phyloP scores from a whole-genome alignment of 805 yeast genomes.

The Hanseniaspora thailandica region DNA sequence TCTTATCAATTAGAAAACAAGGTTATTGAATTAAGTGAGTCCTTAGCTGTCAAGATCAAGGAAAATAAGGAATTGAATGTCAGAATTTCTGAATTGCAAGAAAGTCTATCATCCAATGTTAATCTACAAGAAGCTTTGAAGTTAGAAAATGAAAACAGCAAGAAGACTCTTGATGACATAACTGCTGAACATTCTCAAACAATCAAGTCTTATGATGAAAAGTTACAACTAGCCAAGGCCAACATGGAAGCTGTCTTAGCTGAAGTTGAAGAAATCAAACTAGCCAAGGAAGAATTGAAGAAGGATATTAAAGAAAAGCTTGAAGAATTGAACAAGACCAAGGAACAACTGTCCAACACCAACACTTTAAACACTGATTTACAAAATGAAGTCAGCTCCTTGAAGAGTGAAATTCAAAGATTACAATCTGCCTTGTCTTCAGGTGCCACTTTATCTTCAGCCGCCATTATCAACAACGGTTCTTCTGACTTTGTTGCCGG shows the following conservation, averaged over 20 bases:
- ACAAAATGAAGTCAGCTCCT: slow-evolving; percentile 42
- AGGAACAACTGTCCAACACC: slow-evolving; percentile 44
- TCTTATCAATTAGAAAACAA: slow-evolving; percentile 90
- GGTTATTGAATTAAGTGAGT: slow-evolving; percentile 89
- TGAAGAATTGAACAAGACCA: slow-evolving; percentile 50
- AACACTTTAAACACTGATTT: slow-evolving; percentile 56
- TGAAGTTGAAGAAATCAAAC: slow-evolving; percentile 48
- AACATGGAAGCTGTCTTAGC: slow-evolving; percentile 48
- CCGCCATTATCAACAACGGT: slow-evolving; percentile 27
- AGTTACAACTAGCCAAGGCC: slow-evolving; percentile 42
- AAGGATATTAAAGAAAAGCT: slow-evolving; percentile 51
- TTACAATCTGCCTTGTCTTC: slow-evolving; percentile 29
- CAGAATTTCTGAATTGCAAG: slow-evolving; percentile 45
- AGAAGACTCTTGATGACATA: slow-evolving; percentile 35
- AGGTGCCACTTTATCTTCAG: slow-evolving; percentile 22
- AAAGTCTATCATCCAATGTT: slow-evolving; percentile 42
- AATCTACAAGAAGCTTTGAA: slow-evolving; percentile 43
- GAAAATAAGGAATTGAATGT: slow-evolving; percentile 64
- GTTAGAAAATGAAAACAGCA: slow-evolving; percentile 43
- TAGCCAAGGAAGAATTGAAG: slow-evolving; percentile 50
- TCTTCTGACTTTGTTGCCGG: slow-evolving; percentile 23
- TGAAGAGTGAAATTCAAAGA: slow-evolving; percentile 39
- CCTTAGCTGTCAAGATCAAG: slow-evolving; percentile 62
- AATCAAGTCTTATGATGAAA: slow-evolving; percentile 41
- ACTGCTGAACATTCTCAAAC: slow-evolving; percentile 39